Evolutionary conservation across 2,329 filamentous ascomycete genomes (phyloP), one percentile per base, ranked within the genome.

Genomic region (Calcarisporium arbuscula): DNA sequence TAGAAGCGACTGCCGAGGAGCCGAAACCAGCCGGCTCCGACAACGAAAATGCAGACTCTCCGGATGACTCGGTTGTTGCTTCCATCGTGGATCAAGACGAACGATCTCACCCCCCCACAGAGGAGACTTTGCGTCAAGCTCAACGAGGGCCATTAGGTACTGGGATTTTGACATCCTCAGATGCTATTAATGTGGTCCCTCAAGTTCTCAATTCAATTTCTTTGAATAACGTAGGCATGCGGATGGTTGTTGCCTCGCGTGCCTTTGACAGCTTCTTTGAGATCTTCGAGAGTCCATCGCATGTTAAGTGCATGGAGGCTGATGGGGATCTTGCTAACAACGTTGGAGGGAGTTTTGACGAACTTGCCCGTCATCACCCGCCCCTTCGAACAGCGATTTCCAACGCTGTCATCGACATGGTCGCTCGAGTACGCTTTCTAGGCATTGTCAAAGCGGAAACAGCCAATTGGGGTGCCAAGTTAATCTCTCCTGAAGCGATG

Each of bases 151-250:
- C 62, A 5, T 56, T 78, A 18, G 84, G 85, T 19, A 63, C 70
- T 27, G 86, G 86, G 4, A 90, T 98, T 35, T 67, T 95, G 39
- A 78, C 90, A n/a, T 85, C 89, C 2, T 72, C 80, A 4, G 94
- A 98, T 52, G 87, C 89, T 28, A 94, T 98, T 45, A 79, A 78
- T 22, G 83, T 85, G 38, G 80, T 98, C 4, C 89, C 92, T 1
- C 78, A 82, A 38, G 88, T 90, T 3, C 83, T 98, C 49, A 90
- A 90, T 42, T 89, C 92, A 5, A 94, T 99, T 34, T 98, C 86
- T 47, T 65, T 99, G 36, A 95, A 95, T 48, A 82, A 85, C 42
- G 70, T 77, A 19, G 92, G 92, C 8, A 83, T 95, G 69, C 83
- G 84, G 49, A 73, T 95, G 53, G 94, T 98, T 49, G 80, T 87